A percentile compares a stretch with the other conserved stretches of the same genome.
These are phyloP conservation scores for Nitzschia inconspicua DNA, from an alignment of 108 stramenopile genomes.

Conservation along the genomic window DNA sequence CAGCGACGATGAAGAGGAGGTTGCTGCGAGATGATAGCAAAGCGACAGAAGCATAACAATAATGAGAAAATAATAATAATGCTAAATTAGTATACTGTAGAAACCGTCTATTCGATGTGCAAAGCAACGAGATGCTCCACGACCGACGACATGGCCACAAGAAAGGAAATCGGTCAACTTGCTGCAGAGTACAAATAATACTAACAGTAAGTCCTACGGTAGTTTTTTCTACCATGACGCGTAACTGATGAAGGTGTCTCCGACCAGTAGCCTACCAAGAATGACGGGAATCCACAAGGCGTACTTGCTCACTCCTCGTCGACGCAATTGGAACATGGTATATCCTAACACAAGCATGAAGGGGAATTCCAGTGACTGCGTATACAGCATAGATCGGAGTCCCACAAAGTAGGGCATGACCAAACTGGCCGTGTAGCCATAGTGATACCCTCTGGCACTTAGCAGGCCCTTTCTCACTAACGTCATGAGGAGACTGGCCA, in stretches of 20 bases:
- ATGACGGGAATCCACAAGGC: slow-evolving; percentile 44
- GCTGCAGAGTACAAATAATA: too few relatives aligned
- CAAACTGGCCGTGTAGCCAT: slow-evolving; percentile 41
- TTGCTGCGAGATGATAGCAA: slow-evolving; percentile 20
- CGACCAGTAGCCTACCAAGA: slow-evolving; percentile 27
- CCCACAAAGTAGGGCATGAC: slow-evolving; percentile 53
- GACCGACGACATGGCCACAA: too few relatives aligned
- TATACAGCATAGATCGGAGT: slow-evolving; percentile 13
- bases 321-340: slow-evolving; percentile 38
- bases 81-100: too few relatives aligned
- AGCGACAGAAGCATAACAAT: too few relatives aligned
- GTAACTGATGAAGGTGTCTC: slow-evolving; percentile 33
- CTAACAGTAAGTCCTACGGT: too few relatives aligned
- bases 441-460: slow-evolving; percentile 49
- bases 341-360: slow-evolving; percentile 29
- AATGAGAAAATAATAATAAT: too few relatives aligned
- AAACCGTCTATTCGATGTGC: too few relatives aligned
- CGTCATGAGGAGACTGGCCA: slow-evolving; percentile 66
- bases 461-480: slow-evolving; percentile 65
- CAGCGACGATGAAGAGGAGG: slow-evolving; percentile 31
- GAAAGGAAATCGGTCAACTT: too few relatives aligned
- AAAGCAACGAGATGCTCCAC: too few relatives aligned
- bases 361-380: slow-evolving; percentile 13
- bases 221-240: slow-evolving; percentile 31
- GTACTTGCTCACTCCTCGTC: slow-evolving; percentile 50